phyloP scores from a whole-genome alignment of 768 basidiomycete species.

The Agrocybe praecox region DNA sequence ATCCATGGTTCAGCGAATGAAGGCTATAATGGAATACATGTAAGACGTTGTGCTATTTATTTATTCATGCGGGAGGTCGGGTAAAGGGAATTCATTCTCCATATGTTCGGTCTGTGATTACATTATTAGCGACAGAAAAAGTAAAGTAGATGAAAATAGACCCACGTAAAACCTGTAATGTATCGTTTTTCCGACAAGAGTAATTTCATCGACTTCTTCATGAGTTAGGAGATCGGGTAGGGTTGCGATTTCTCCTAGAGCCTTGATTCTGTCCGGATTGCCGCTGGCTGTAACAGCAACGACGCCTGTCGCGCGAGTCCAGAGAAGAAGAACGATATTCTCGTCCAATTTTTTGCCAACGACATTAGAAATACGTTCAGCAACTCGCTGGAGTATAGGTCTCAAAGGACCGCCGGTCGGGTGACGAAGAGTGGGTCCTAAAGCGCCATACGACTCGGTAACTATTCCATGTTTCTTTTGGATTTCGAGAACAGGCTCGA shows the following conservation, averaged over 20 bases:
- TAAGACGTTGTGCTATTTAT: neutral
- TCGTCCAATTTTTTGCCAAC: constrained; percentile 24
- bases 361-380: constrained; percentile 23
- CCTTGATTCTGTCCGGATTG: constrained; percentile 29
- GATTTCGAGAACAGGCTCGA: constrained; percentile 33
- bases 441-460: constrained; percentile 37
- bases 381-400: constrained; percentile 36
- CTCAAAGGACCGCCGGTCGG: constrained; percentile 38
- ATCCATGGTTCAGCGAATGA: constrained; percentile 21
- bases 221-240: constrained; percentile 29
- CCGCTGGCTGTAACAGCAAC: constrained; percentile 35
- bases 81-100: constrained; percentile 35
- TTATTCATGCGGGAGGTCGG: constrained; percentile 27
- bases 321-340: constrained; percentile 30
- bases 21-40: neutral
- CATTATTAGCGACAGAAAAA: neutral
- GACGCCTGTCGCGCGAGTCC: constrained; percentile 33
- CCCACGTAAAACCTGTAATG: constrained; percentile 38
- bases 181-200: constrained; percentile 32
- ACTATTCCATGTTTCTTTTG: constrained; percentile 39
- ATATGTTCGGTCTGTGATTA: constrained; percentile 33
- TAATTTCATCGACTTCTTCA: constrained; percentile 36
- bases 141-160: neutral
- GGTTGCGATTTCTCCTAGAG: constrained; percentile 27
- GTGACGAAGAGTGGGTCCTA: constrained; percentile 40